Evolutionary conservation across 257 asterid species (phyloP).

Genomic region (Solanum bukasovii): DNA sequence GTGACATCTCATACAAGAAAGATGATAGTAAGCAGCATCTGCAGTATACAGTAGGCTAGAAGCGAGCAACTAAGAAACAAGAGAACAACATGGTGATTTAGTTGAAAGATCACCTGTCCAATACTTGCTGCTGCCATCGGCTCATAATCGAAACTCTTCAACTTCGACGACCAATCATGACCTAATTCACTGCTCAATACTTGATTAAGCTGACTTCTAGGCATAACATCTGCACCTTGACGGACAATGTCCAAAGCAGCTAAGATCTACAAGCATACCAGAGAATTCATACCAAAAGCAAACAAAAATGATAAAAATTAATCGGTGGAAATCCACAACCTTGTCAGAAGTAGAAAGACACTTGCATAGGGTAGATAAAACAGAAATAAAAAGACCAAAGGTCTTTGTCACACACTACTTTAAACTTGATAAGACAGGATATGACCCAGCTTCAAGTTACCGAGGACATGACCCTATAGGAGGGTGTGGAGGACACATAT

Average conservation of each 20-base stretch:
- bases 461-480: background rate
- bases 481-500: background rate
- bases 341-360: background rate
- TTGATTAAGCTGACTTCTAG: slow-evolving; percentile 78
- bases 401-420: background rate
- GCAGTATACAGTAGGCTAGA: background rate
- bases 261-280: slow-evolving; percentile 54
- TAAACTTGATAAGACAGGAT: background rate
- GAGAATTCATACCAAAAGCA: slow-evolving; percentile 9
- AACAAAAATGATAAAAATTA: background rate
- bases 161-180: slow-evolving; percentile 62
- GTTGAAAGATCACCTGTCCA: slow-evolving; percentile 60
- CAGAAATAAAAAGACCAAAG: background rate
- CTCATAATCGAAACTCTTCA: slow-evolving; percentile 72
- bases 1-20: background rate
- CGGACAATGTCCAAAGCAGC: slow-evolving; percentile 95
- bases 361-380: background rate
- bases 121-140: slow-evolving; percentile 97
- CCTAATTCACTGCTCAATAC: slow-evolving; percentile 85
- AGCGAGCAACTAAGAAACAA: background rate
- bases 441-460: background rate
- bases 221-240: slow-evolving; percentile 99
- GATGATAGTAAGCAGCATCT: background rate
- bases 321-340: background rate
- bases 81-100: background rate